These are phyloP conservation scores for Penicillium verhagenii DNA, from an alignment of 495 filamentous ascomycete genomes.

Conservation along the genomic window DNA sequence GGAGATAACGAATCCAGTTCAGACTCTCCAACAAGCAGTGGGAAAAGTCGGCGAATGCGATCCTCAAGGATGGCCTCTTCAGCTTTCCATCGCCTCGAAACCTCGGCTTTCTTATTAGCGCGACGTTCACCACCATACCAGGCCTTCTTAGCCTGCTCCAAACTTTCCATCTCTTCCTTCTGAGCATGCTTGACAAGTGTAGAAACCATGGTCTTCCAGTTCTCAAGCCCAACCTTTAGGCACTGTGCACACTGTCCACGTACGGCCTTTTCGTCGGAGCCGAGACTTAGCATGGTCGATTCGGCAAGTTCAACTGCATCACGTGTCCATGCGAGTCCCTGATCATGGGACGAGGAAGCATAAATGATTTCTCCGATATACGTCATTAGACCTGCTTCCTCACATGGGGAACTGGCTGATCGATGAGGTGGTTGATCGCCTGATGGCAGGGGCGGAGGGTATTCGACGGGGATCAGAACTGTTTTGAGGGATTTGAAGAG, in stretches of 20 bases:
- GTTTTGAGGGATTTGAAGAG: constrained; percentile 35
- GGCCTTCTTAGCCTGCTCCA: constrained; percentile 37
- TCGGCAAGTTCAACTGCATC: constrained; percentile 74
- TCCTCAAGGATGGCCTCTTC: constrained; percentile 44
- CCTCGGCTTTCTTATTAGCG: constrained; percentile 25
- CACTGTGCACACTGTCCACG: constrained; percentile 68
- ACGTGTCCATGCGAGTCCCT: constrained; percentile 79
- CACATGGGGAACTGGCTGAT: constrained; percentile 62
- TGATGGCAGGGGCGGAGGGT: constrained; percentile 62
- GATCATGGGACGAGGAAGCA: constrained; percentile 57
- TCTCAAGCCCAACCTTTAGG: constrained; percentile 64
- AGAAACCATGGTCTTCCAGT: constrained; percentile 72
- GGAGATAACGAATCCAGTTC: constrained; percentile 31
- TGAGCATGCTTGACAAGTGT: constrained; percentile 53
- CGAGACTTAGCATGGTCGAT: constrained; percentile 34
- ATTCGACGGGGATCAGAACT: constrained; percentile 52
- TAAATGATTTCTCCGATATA: constrained; percentile 95
- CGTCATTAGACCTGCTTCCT: constrained; percentile 79
- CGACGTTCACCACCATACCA: constrained; percentile 49
- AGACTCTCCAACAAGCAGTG: constrained; percentile 34
- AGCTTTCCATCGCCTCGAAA: constrained; percentile 40
- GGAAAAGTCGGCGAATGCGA: constrained; percentile 30
- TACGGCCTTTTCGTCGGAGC: constrained; percentile 40
- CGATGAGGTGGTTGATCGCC: constrained; percentile 65
- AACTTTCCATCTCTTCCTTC: constrained; percentile 36